phyloP scores from a whole-genome alignment of 768 basidiomycete genomes.

The Tricholoma hemisulphureum region DNA sequence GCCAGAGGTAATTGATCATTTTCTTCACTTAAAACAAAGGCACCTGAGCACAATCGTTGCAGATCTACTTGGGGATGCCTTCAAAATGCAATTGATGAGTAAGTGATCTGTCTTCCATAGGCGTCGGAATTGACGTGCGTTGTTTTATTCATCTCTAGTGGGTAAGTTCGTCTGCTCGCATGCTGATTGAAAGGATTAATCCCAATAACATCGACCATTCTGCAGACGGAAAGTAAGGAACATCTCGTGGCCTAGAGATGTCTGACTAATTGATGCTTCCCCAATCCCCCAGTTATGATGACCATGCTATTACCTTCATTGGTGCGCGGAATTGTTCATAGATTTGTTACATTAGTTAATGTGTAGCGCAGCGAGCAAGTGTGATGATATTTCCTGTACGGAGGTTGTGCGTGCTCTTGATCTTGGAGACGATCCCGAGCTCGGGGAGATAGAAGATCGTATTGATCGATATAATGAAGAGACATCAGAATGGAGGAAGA shows the following conservation, averaged over 20 bases:
- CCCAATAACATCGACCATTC: background rate
- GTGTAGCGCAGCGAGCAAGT: constrained; percentile 48
- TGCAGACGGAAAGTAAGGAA: constrained; percentile 54
- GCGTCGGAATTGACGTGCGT: constrained; percentile 6
- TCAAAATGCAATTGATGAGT: constrained; percentile 64
- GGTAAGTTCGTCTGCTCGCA: constrained; percentile 32
- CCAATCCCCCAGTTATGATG: constrained; percentile 46
- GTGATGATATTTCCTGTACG: constrained; percentile 61
- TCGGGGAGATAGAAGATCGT: constrained; percentile 48
- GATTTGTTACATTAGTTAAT: background rate
- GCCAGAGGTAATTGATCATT: constrained; percentile 43
- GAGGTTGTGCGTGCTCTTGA: constrained; percentile 52
- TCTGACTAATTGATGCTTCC: background rate
- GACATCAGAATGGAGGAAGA: constrained; percentile 37
- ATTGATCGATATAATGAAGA: constrained; percentile 38
- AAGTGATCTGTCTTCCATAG: constrained; percentile 16
- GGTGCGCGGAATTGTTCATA: constrained; percentile 31
- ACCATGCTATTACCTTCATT: constrained; percentile 59
- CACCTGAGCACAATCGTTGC: background rate
- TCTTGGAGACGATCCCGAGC: constrained; percentile 51
- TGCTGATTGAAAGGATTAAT: background rate
- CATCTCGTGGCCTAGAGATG: background rate
- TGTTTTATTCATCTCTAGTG: constrained; percentile 29
- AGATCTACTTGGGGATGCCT: constrained; percentile 66
- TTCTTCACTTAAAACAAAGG: background rate